These are phyloP conservation scores for Scenedesmus sp. DNA, from an alignment of 163 green algal species.

Conservation along the genomic window DNA sequence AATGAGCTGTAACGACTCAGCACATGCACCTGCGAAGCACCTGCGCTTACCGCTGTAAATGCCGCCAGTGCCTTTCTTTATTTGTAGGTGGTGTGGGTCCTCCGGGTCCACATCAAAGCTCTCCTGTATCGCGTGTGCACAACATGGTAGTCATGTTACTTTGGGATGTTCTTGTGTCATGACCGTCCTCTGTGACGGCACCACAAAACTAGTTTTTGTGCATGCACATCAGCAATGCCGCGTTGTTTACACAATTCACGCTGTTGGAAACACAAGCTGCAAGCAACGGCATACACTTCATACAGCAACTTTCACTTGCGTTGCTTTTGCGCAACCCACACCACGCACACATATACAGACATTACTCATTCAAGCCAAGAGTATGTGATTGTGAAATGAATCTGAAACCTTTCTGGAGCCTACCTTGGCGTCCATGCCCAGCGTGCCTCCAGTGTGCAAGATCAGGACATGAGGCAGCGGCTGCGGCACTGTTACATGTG, in stretches of 20 bases:
- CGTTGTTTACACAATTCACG: too few species aligned
- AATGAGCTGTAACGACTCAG: too few species aligned
- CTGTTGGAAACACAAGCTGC: too few species aligned
- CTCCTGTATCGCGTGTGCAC: background rate
- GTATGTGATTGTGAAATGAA: too few species aligned
- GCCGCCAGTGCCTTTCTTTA: slow-evolving; percentile 68
- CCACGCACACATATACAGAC: too few species aligned
- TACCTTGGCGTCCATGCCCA: slow-evolving; percentile 75
- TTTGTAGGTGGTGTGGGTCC: slow-evolving; percentile 16
- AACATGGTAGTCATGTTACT: background rate
- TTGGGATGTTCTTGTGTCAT: background rate
- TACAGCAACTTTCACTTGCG: too few species aligned
- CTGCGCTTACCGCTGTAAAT: slow-evolving; percentile 51
- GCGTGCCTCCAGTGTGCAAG: slow-evolving; percentile 89
- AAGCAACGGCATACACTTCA: too few species aligned
- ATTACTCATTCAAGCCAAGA: too few species aligned
- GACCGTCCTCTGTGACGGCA: too few species aligned
- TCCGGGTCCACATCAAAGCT: slow-evolving; percentile 40
- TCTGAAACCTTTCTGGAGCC: background rate
- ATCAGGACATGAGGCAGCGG: slow-evolving; percentile 87
- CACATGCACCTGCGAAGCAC: background rate
- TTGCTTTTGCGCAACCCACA: too few species aligned
- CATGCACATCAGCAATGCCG: too few species aligned
- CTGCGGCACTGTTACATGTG: slow-evolving; percentile 69
- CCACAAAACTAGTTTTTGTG: too few species aligned